phyloP scores from a whole-genome alignment of 495 filamentous ascomycete species.

The Baudoinia panamericana region DNA sequence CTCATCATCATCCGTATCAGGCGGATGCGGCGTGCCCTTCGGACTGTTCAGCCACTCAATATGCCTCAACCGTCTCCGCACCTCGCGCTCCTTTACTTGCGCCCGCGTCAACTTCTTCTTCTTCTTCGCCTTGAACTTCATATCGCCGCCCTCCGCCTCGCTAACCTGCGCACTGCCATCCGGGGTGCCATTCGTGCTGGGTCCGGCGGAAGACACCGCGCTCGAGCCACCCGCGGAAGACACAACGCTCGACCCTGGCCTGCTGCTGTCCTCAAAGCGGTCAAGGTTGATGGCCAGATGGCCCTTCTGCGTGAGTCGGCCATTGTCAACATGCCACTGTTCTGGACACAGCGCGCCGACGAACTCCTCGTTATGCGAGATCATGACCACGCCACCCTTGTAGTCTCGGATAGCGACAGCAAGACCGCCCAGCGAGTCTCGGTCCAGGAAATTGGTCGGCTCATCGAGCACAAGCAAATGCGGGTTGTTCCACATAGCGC shows the following conservation, averaged over 20 bases:
- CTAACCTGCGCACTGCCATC: conserved; percentile 53
- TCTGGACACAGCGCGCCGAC: conserved; percentile 87
- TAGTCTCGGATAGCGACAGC: conserved; percentile 95
- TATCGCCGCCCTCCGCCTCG: conserved; percentile 64
- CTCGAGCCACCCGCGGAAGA: conserved; percentile 35
- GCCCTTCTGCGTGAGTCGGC: conserved; percentile 72
- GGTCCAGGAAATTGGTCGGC: conserved; percentile 97
- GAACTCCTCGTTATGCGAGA: conserved; percentile 98
- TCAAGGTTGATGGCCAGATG: conserved; percentile 56
- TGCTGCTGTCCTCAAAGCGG: conserved; percentile 71
- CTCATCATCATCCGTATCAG: conserved; percentile 34
- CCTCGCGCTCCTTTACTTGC: conserved; percentile 87
- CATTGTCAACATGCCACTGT: conserved; percentile 86
- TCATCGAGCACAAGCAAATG: conserved; percentile 96
- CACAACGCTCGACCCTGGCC: conserved; percentile 45
- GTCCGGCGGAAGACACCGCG: conserved; percentile 40
- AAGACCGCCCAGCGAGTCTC: conserved; percentile 88
- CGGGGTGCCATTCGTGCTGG: conserved; percentile 42
- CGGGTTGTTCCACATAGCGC: conserved; percentile 75
- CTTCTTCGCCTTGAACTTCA: conserved; percentile 90
- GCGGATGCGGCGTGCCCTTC: conserved; percentile 35
- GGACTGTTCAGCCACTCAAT: conserved; percentile 81
- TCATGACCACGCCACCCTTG: conserved; percentile 96
- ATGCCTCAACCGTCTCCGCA: conserved; percentile 73
- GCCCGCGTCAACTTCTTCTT: conserved; percentile 99